phyloP scores from a whole-genome alignment of 2,329 filamentous ascomycete species.

The Lojkania enalia region DNA sequence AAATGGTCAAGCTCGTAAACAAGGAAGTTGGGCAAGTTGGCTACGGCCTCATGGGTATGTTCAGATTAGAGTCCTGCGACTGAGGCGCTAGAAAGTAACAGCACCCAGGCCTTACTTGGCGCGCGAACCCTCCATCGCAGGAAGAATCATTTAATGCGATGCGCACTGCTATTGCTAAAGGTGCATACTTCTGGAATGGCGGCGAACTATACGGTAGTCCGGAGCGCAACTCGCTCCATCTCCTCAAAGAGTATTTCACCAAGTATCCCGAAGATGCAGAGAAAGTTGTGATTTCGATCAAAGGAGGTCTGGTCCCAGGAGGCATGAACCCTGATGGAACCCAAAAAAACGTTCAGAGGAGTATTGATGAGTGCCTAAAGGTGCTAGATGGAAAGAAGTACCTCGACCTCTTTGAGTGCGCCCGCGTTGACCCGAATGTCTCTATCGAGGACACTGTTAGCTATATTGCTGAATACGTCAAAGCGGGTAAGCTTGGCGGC shows the following conservation, averaged over 20 bases:
- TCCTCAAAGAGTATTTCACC: constrained; percentile 56
- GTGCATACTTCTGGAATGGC: constrained; percentile 56
- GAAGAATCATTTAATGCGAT: constrained; percentile 50
- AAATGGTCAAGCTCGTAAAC: constrained; percentile 40
- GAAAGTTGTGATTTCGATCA: constrained; percentile 57
- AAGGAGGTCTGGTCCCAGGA: constrained; percentile 48
- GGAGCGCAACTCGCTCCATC: constrained; percentile 52
- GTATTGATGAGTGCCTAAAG: constrained; percentile 52
- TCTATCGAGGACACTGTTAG: constrained; percentile 52
- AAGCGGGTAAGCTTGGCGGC: constrained; percentile 50
- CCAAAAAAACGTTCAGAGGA: constrained; percentile 46
- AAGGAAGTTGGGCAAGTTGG: constrained; percentile 48
- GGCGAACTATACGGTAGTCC: constrained; percentile 54
- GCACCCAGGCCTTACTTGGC: constrained; percentile 51
- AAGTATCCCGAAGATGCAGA: constrained; percentile 55
- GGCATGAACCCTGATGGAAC: constrained; percentile 45
- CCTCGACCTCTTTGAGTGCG: constrained; percentile 54
- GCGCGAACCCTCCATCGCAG: constrained; percentile 39
- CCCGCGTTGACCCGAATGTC: constrained; percentile 48
- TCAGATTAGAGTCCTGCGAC: not conserved
- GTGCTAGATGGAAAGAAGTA: constrained; percentile 53
- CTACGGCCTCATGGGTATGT: constrained; percentile 53
- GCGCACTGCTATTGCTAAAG: constrained; percentile 47
- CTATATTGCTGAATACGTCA: constrained; percentile 46
- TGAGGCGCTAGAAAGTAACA: constrained; percentile 14